Evolutionary conservation across 2,329 filamentous ascomycete species (phyloP), one percentile per base, ranked within the genome.

Genomic region (Xylariaceae sp.): DNA sequence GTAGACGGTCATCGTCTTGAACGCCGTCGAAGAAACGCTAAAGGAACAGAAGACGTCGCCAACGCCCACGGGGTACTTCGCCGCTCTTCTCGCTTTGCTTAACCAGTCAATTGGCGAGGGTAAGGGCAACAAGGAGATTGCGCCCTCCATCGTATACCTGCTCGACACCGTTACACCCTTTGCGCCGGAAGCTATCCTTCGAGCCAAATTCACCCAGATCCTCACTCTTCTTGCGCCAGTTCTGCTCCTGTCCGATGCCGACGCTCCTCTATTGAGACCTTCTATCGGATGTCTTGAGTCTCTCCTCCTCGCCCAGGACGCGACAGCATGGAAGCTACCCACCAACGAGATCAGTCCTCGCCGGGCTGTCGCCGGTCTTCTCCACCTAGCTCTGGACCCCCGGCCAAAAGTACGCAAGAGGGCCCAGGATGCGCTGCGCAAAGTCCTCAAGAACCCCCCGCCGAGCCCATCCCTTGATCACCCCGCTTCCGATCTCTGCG

Each of bases 131-230:
- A 89, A 90, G 73, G 91, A 95, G 65, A 80, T 95, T 62, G 88
- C 90, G 37, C 86, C 89, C 18, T 90, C 93, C 2, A 88, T 95
- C 65, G 89, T 99, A 68, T 99, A 99, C 75, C 87, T 99, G 13
- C 90, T 99, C 78, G 93, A 99, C 75, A 80, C 96, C 66, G 85
- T 97, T 68, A 94, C 92, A 13, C 89, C 89, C 60, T 89, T 87
- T 76, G 87, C 92, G 62, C 91, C 94, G 57, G 84, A 90, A 62
- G 85, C 92, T 61, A 86, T 99, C 61, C 88, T 99, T 59, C 90
- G 92, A 70, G 89, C 91, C 66, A 97, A 97, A 75, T 99, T 99
- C 78, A 88, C 90, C 34, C 90, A 95, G 74, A 97, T 99, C 70
- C 86, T 99, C 62, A 86, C 87, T 37, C 87, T 89, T 62, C 84